Evolutionary conservation across 2,329 filamentous ascomycete genomes (phyloP).

Genomic region (Alternaria brassicicola): DNA sequence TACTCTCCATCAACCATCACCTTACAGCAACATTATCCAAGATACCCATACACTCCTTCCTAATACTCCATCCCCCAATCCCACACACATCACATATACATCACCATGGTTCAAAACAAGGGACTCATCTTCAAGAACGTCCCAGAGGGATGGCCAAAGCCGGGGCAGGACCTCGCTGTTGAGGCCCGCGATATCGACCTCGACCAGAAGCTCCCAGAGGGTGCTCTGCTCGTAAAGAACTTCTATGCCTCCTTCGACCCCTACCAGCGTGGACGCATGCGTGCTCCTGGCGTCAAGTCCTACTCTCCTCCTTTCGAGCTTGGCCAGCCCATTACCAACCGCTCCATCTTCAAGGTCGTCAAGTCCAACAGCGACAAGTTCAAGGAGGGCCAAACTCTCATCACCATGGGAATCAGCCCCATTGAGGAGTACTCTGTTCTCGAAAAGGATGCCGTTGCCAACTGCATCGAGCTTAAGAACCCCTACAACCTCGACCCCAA

Average conservation of each 20-base stretch:
- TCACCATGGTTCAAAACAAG: slow-evolving; percentile 70
- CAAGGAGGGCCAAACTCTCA: slow-evolving; percentile 70
- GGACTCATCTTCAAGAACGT: slow-evolving; percentile 73
- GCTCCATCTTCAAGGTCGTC: slow-evolving; percentile 70
- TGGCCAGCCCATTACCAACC: slow-evolving; percentile 68
- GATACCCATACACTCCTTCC: slow-evolving; percentile 3
- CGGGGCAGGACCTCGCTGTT: slow-evolving; percentile 72
- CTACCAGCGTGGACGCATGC: slow-evolving; percentile 83
- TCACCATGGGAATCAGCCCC: slow-evolving; percentile 56
- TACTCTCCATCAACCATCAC: slow-evolving; percentile 4
- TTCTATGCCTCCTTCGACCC: slow-evolving; percentile 81
- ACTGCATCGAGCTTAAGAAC: slow-evolving; percentile 68
- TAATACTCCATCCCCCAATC: background rate
- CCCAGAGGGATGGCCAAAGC: slow-evolving; percentile 69
- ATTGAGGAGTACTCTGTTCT: slow-evolving; percentile 73
- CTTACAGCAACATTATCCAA: background rate
- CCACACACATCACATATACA: slow-evolving; percentile 13
- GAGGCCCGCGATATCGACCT: slow-evolving; percentile 74
- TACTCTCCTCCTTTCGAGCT: slow-evolving; percentile 69
- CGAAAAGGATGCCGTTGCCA: slow-evolving; percentile 52
- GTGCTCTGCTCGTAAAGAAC: slow-evolving; percentile 72
- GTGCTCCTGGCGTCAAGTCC: slow-evolving; percentile 66
- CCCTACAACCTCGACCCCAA: slow-evolving; percentile 69
- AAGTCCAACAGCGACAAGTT: slow-evolving; percentile 70
- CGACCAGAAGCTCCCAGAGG: slow-evolving; percentile 61